Base-by-base conservation (phyloP, 495 filamentous ascomycete genomes). In the Talaromyces liani region DNA sequence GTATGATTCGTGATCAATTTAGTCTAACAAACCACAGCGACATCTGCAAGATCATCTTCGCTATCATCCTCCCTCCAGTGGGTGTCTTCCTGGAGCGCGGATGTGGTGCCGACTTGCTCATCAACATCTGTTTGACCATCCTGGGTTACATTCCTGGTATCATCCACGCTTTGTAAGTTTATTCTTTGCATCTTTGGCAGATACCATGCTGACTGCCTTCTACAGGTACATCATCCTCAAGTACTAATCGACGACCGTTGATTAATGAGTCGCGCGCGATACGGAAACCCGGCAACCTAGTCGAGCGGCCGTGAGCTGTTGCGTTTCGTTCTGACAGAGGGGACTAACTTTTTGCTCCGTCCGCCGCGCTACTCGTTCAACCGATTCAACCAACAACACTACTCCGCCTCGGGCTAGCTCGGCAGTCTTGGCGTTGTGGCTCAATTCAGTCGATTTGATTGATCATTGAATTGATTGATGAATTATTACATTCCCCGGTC, bases 1-100 rank as follows among this genome's bases (percentile, higher is more conserved):
- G 62, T 67, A 22, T 67, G 41, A 10, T 29, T 41, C 8, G 10
- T 3, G 27, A 27, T 22, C 12, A 14, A 54, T 54, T 27, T 10
- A 36, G 22, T 54, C 51, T 54, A 54, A 54, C 51, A 54, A 9
- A 6, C 5, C 9, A 47, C 68, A 93, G 90, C 76, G 91, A 95
- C 73, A 91, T 93, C 82, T 88, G 87, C 88, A 93, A 95, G 82
- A 92, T 95, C 82, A 86, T 94, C 77, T 80, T 93, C 72, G 89
- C 91, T 79, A 80, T 95, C 79, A 77, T 95, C 80, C 81, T 95
- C 58, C 93, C 93, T 45, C 93, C 93, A 66, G 81, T 96, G 36
- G 91, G 91, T 75, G 93, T 96, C 72, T 95, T 96, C 83, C 85
- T 96, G 63, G 89, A 94, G 82, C 86, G 88, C 45, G 92, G 92